These are phyloP conservation scores for Diaporthe capsici DNA, from an alignment of 2,329 filamentous ascomycete genomes.

Conservation along the genomic window DNA sequence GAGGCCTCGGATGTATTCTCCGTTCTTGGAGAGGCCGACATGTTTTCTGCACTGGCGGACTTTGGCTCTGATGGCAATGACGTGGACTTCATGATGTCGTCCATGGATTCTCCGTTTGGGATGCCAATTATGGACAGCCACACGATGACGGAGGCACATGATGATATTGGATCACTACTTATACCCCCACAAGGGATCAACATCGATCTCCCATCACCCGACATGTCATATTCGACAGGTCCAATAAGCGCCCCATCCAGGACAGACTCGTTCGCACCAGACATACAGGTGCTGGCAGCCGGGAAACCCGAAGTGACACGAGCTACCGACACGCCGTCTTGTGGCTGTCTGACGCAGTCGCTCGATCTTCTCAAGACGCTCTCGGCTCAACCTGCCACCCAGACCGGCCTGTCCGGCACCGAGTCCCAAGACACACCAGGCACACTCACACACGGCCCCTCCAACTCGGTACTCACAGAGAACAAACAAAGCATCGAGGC, in stretches of 20 bases:
- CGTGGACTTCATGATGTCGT: conserved; percentile 7
- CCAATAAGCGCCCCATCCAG: not conserved
- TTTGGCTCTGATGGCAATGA: not conserved
- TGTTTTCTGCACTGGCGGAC: not conserved
- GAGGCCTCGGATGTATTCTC: not conserved
- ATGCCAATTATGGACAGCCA: not conserved
- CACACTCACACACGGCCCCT: not conserved
- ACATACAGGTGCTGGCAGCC: not conserved
- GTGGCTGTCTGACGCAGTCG: not conserved
- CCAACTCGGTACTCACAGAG: not conserved
- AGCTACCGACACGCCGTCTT: not conserved
- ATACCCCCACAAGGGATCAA: not conserved
- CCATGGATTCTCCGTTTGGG: not conserved
- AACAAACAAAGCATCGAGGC: not conserved
- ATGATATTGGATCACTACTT: not conserved
- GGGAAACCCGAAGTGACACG: not conserved
- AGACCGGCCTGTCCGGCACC: no score
- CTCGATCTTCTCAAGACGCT: not conserved
- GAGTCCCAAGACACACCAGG: not conserved
- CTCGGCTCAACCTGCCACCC: not conserved
- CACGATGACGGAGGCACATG: not conserved
- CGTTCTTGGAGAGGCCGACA: not conserved
- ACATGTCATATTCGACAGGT: not conserved
- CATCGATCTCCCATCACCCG: not conserved
- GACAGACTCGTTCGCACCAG: not conserved